Evolutionary conservation across 1,139 yeast genomes (phyloP).

Genomic region (Kodamaea plutei): DNA sequence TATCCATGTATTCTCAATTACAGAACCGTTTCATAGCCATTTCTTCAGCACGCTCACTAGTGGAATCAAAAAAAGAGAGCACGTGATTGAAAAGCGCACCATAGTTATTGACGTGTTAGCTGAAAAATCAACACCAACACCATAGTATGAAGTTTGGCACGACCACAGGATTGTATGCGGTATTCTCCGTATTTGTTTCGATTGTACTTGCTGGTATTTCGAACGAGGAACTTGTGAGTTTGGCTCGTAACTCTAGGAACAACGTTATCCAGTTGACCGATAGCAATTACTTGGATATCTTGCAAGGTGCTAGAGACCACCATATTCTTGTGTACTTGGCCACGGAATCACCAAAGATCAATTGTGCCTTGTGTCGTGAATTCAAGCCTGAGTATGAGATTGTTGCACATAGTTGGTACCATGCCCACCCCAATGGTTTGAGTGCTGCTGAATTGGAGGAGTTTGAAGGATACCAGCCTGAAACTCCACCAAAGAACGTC

Average conservation of each 20-base stretch:
- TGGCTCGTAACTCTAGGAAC: conserved; percentile 19
- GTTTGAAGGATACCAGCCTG: conserved; percentile 31
- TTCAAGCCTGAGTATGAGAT: conserved; percentile 62
- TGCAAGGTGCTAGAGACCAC: conserved; percentile 70
- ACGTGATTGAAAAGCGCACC: conserved; percentile 1
- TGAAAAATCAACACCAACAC: conserved; percentile 9
- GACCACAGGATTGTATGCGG: too few relatives aligned
- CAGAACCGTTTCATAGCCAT: too few relatives aligned
- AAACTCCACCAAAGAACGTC: conserved; percentile 31
- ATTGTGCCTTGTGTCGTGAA: conserved; percentile 72
- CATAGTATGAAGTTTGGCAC: too few relatives aligned
- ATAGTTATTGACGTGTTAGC: conserved; percentile 10
- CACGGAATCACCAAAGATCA: conserved; percentile 67
- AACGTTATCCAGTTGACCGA: conserved; percentile 47
- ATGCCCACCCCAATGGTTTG: conserved; percentile 37
- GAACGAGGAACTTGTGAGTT: conserved; percentile 23
- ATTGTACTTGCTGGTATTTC: conserved; percentile 24
- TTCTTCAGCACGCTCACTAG: too few relatives aligned
- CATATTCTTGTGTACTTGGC: conserved; percentile 65
- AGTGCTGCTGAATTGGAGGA: conserved; percentile 25
- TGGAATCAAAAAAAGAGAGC: too few relatives aligned
- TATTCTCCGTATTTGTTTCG: too few relatives aligned
- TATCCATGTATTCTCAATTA: too few relatives aligned
- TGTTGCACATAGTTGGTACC: conserved; percentile 57
- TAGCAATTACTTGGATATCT: conserved; percentile 51